Base-by-base conservation (phyloP, 2,329 filamentous ascomycete genomes). In the Knoxdaviesia capensis region DNA sequence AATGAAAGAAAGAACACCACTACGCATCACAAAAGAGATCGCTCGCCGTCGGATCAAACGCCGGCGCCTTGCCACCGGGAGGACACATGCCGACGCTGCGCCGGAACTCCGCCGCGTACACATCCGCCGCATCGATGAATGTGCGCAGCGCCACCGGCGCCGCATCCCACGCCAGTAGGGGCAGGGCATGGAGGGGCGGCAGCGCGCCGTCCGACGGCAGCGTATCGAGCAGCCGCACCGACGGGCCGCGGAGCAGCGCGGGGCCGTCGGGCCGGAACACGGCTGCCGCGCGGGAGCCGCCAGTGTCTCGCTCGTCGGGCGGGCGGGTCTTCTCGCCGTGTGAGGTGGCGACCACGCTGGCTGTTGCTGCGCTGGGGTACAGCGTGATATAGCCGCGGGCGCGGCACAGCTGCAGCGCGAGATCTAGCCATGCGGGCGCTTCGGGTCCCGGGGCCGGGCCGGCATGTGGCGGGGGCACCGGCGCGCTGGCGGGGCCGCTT, bases 331-430 rank as follows among this genome's bases (percentile, higher is more conserved):
- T 60, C 48, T 94, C 87, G 45, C 69, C 74, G 56, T 94, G 87
- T 1, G 88, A 62, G 1, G 76, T 80, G n/a, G 75, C 74, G 8
- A 93, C 60, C 5, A 71, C 63, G 28, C 50, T 63, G 35, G 54
- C 67, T 40, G 56, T 69, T 47, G 60, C 58, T 20, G 71, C 64
- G 34, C 75, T 72, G 0, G 88, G 88, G 52, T 94, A 94, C 1
- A 93, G 59, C 42, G 83, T 75, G 50, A 71, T 75, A 58, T 92
- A 94, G 8, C 81, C 83, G 31, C 82, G 71, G 4, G 76, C 71
- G 8, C 80, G 74, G 47, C 82, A 80, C 10, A 94, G 68, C 52
- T 84, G 78, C 34, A 90, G 64, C 44, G 82, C 65, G 49, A 85
- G 77, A 57, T 92, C 81, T 43, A 85, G 66, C 77, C 84, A 90